Evolutionary conservation across 2,329 filamentous ascomycete genomes (phyloP).

Genomic region (Aspergillus puulaauensis): DNA sequence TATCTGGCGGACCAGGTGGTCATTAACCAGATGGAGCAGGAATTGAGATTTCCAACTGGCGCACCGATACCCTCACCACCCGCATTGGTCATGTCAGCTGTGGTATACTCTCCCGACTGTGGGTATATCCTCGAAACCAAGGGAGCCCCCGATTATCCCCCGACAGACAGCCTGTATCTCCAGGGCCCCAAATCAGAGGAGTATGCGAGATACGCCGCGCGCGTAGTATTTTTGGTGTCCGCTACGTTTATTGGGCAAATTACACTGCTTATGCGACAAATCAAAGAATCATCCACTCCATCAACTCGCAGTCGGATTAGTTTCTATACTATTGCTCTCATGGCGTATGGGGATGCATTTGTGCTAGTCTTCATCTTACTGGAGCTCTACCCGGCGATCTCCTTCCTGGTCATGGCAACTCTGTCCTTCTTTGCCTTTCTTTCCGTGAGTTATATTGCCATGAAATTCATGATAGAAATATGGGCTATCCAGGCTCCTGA

Average conservation of each 20-base stretch:
- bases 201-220: slow-evolving; percentile 52
- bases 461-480: slow-evolving; percentile 67
- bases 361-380: slow-evolving; percentile 56
- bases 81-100: slow-evolving; percentile 57
- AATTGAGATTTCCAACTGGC: slow-evolving; percentile 60
- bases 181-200: slow-evolving; percentile 59
- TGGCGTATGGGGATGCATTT: slow-evolving; percentile 62
- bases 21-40: slow-evolving; percentile 56
- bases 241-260: slow-evolving; percentile 54
- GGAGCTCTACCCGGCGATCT: slow-evolving; percentile 55
- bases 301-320: slow-evolving; percentile 64
- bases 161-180: slow-evolving; percentile 53
- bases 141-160: slow-evolving; percentile 55
- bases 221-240: slow-evolving; percentile 54
- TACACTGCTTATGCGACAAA: slow-evolving; percentile 58
- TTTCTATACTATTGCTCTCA: slow-evolving; percentile 62
- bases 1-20: slow-evolving; percentile 32
- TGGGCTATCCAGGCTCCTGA: slow-evolving; percentile 60
- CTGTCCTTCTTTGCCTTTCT: slow-evolving; percentile 61
- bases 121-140: slow-evolving; percentile 65
- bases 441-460: slow-evolving; percentile 61
- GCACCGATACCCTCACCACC: slow-evolving; percentile 53
- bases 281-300: slow-evolving; percentile 64
- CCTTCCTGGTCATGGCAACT: slow-evolving; percentile 56
- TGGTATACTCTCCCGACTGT: slow-evolving; percentile 65